Evolutionary conservation across 2,329 filamentous ascomycete species (phyloP), one percentile per base, ranked within the genome.

Genomic region (Fusarium verticillioides): DNA sequence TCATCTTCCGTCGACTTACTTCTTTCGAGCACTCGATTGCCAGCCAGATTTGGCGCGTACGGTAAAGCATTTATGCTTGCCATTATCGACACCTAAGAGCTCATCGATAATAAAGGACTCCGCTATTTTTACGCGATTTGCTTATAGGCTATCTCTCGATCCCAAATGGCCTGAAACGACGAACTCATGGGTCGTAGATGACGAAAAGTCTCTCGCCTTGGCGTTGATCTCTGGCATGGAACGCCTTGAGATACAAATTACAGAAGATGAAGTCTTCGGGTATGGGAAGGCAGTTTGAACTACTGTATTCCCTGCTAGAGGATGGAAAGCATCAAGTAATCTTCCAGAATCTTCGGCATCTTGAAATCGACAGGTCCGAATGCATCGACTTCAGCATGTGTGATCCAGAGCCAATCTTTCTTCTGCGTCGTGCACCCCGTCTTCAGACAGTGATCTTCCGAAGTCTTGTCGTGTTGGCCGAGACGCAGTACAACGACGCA

Each of bases 101-200:
- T 34, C 28, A 18, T 32, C 21, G 5, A 9, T 18, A 9, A n/a
- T 50, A 10, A 18, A 11, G 0, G 46, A 49, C 1, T 32, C 19
- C 1, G 28, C 7, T n/a, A 12, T 49, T 2, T 12, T 49, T 2
- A 9, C 7, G 4, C 7, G 28, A n/a, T 12, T 16, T 16, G 28
- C 15, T 9, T 10, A 34, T 6, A 18, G 10, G 7, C 15, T 23
- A 50, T 23, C 21, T 3, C 7, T 34, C 7, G 4, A n/a, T 23
- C 1, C 1, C 2, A 3, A 30, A 16, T 21, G 0, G 19, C 5
- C 11, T 11, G 4, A 21, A 15, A 0, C 0, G 3, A 5, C 9
- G 7, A 30, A 16, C 5, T 32, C 4, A 10, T 2, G 0, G 9
- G 4, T 3, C 9, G 4, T 32, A 5, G 21, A 49, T 1, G 9